Conservation (phyloP, 495 filamentous ascomycete species). For the Talaromyces stipitatus region DNA sequence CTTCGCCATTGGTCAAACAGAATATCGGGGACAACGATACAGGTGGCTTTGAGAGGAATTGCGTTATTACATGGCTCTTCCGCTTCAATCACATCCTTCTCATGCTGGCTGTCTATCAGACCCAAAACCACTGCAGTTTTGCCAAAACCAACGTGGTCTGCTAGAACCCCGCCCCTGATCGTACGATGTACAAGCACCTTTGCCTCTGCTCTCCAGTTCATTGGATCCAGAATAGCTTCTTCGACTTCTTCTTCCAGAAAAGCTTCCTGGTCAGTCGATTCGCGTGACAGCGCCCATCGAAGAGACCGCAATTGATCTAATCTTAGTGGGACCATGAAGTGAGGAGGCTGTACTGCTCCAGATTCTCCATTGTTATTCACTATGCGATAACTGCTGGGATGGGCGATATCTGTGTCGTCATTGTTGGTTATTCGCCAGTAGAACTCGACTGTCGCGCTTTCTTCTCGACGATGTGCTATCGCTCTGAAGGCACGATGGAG, state of each 20-base stretch:
- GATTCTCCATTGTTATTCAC: slow-evolving; percentile 36
- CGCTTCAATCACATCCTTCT: slow-evolving; percentile 8
- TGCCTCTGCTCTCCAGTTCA: slow-evolving; percentile 59
- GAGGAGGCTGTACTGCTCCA: slow-evolving; percentile 27
- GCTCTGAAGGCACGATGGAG: slow-evolving; percentile 45
- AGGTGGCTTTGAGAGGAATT: slow-evolving; percentile 53
- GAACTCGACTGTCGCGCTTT: slow-evolving; percentile 12
- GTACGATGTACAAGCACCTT: slow-evolving; percentile 29
- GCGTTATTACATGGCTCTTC: slow-evolving; percentile 14
- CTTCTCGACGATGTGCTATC: not conserved
- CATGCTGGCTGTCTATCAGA: slow-evolving; percentile 46
- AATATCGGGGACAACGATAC: slow-evolving; percentile 59
- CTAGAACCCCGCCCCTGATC: slow-evolving; percentile 62
- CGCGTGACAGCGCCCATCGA: slow-evolving; percentile 60
- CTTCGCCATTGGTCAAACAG: slow-evolving; percentile 59
- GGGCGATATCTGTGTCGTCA: slow-evolving; percentile 32
- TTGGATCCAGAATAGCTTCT: slow-evolving; percentile 49
- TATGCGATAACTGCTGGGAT: slow-evolving; percentile 22
- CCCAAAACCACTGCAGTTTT: slow-evolving; percentile 72
- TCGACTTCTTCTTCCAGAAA: slow-evolving; percentile 64
- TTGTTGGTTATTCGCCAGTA: slow-evolving; percentile 39
- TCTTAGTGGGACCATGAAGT: slow-evolving; percentile 32
- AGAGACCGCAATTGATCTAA: slow-evolving; percentile 53
- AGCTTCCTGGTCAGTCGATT: slow-evolving; percentile 30
- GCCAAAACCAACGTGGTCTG: slow-evolving; percentile 73